Evolutionary conservation across 2,329 filamentous ascomycete species (phyloP), one percentile per base, ranked within the genome.

Genomic region (Plectosphaerella sp.): DNA sequence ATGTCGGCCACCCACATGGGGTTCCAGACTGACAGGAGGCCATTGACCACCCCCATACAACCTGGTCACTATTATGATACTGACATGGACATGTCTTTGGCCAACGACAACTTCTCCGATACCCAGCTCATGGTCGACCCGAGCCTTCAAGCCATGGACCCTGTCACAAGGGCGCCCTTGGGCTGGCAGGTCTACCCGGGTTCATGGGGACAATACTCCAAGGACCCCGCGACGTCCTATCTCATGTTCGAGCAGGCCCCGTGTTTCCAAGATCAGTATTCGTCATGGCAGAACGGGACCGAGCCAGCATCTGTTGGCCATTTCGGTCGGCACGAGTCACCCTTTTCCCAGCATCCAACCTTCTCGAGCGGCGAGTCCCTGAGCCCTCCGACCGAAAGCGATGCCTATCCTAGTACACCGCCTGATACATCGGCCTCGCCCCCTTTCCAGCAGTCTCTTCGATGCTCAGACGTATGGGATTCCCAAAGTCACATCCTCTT

Each of bases 381-480:
- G 20, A 75, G 72, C 37, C 72, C 72, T 15, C 64, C 63, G 4
- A 60, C 67, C 5, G 71, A 74, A n/a, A 67, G 65, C 51, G 72
- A 76, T 48, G 62, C 64, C 22, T 67, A 63, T 48, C 72, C 71
- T 10, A 61, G 63, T 25, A 73, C 73, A 3, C 71, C 72, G 2
- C 61, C 65, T 12, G 72, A 73, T 43, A 59, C 63, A 28, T 59
- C 64, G 24, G 46, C 63, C 16, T 58, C 66, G 45, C 62, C 68
- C n/a, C 66, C 67, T 1, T 67, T 57, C 42, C 52, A 60, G 6
- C 42, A 51, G 15, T 59, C 63, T 1, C 55, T 59, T 45, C 48
- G 52, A 11, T 52, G 43, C 24, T 12, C 22, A 2, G 39, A 42
- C 10, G 28, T 43, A 5, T 58, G 54, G 52, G 48, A 51, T 9